These are phyloP conservation scores for Quillaja saponaria DNA, from an alignment of 306 rosid species.

Conservation along the genomic window DNA sequence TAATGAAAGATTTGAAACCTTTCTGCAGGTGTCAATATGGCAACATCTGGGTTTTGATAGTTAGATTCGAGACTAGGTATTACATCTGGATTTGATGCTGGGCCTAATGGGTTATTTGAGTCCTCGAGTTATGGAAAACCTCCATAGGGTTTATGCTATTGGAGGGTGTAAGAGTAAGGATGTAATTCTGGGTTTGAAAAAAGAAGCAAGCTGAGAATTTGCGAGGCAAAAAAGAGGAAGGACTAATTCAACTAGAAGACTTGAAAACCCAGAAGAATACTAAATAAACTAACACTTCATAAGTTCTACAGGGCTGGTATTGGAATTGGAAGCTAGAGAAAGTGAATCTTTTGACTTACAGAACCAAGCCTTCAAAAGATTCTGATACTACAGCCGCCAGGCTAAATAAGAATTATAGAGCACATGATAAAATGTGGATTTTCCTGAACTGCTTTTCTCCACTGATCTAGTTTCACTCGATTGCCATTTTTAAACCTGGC, in stretches of 20 bases:
- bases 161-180: background rate
- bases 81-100: background rate
- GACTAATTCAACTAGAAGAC: too few species aligned
- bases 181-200: background rate
- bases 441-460: background rate
- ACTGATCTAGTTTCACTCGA: background rate
- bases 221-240: too few species aligned
- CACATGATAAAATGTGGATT: background rate
- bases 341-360: too few species aligned
- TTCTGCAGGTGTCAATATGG: slow-evolving; percentile 9
- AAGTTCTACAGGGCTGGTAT: too few species aligned
- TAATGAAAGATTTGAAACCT: slow-evolving; percentile 4
- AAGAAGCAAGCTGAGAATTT: too few species aligned
- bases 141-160: background rate
- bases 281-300: too few species aligned
- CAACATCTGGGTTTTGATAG: background rate
- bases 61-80: slow-evolving; percentile 7
- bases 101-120: background rate
- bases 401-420: background rate
- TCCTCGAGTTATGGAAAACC: background rate
- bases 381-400: too few species aligned
- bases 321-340: too few species aligned
- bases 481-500: too few species aligned
- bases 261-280: too few species aligned
- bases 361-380: too few species aligned